Percentiles rank a stretch among this genome's conserved stretches.
Conservation (phyloP, 306 rosid genomes). For the Carpinus viminea region DNA sequence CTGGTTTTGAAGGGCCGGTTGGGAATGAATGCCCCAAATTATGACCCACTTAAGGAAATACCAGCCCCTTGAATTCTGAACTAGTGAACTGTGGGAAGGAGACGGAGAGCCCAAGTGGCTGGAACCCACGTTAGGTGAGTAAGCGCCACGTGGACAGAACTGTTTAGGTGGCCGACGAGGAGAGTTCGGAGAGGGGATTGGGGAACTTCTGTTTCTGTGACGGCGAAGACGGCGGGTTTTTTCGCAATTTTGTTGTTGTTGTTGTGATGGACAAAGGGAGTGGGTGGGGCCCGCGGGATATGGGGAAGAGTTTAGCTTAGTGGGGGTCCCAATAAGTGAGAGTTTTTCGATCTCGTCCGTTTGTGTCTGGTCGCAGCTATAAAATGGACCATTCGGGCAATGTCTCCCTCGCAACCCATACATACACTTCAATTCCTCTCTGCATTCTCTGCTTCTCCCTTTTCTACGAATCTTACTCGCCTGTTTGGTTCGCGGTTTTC, state of each 20-base stretch:
- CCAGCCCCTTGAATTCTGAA: no score
- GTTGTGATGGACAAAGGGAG: no score
- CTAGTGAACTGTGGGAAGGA: no score
- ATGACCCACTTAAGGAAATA: no score
- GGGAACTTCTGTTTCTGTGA: conserved; percentile 20
- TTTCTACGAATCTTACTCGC: neutral
- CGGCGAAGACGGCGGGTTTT: conserved; percentile 34
- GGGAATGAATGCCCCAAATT: no score
- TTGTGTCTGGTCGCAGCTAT: conserved; percentile 47
- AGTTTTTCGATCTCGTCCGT: conserved; percentile 29
- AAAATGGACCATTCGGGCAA: conserved; percentile 43
- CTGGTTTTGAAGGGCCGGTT: conserved; percentile 24
- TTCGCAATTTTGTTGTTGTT: neutral
- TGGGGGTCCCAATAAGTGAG: conserved; percentile 39
- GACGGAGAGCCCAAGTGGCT: no score
- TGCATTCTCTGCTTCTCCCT: neutral
- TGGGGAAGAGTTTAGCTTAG: conserved; percentile 19
- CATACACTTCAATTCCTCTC: conserved; percentile 18
- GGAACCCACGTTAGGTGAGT: no score
- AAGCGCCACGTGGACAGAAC: neutral
- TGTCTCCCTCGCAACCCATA: conserved; percentile 36
- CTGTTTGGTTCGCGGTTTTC: neutral
- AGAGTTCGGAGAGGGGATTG: neutral
- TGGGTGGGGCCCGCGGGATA: conserved; percentile 27
- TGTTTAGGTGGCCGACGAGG: neutral